Conservation (phyloP, 2,329 filamentous ascomycete genomes). For the Exophiala dermatitidis region DNA sequence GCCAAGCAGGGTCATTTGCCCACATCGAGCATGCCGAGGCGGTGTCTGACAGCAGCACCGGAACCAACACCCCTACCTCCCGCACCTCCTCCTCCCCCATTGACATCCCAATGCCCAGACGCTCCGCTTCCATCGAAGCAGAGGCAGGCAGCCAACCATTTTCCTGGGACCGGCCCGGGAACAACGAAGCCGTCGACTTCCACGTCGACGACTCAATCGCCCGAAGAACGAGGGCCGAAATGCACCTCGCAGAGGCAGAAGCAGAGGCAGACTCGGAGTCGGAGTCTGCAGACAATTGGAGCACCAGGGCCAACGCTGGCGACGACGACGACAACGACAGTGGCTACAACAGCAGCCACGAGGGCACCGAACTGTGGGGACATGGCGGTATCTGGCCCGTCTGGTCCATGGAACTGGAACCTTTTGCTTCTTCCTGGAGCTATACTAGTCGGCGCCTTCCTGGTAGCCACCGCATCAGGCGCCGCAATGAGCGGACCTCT, state of each 20-base stretch:
- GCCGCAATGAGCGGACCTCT: too few species aligned
- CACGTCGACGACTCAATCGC: slow-evolving; percentile 3
- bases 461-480: too few species aligned
- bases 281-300: neutral
- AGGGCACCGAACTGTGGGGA: too few species aligned
- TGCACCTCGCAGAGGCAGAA: neutral
- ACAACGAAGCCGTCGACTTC: slow-evolving; percentile 2
- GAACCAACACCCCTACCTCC: neutral
- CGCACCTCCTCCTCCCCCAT: neutral
- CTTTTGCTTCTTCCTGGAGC: too few species aligned
- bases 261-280: neutral
- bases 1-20: neutral
- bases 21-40: neutral
- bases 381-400: too few species aligned
- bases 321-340: neutral
- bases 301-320: neutral
- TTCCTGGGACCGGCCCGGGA: slow-evolving; percentile 2
- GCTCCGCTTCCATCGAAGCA: neutral
- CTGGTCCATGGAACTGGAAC: too few species aligned
- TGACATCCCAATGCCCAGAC: neutral
- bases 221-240: neutral
- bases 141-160: neutral
- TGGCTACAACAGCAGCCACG: neutral
- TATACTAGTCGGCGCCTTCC: too few species aligned
- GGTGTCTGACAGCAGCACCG: neutral